Evolutionary conservation across 1,139 yeast species (phyloP).

Genomic region (Debaryomyces sp.): DNA sequence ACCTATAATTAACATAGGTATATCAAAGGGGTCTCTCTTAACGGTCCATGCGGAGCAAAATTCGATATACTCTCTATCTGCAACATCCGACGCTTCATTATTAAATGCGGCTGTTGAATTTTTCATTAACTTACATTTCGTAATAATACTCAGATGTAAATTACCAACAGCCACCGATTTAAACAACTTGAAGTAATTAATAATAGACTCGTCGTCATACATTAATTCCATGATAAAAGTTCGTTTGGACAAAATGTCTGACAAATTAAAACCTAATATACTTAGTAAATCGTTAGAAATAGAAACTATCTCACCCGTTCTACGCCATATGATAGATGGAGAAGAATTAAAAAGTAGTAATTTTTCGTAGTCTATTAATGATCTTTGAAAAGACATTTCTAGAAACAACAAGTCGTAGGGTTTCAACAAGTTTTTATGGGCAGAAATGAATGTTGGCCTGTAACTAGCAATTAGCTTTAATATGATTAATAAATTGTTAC

Average conservation of each 20-base stretch:
- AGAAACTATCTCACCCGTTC: constrained; percentile 77
- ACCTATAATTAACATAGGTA: constrained; percentile 63
- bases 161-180: constrained; percentile 55
- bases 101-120: constrained; percentile 2
- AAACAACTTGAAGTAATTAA: constrained; percentile 46
- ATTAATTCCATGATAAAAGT: constrained; percentile 54
- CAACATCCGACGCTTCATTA: constrained; percentile 9
- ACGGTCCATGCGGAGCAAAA: constrained; percentile 67
- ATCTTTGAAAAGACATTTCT: constrained; percentile 70
- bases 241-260: constrained; percentile 52
- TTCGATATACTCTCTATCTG: constrained; percentile 37
- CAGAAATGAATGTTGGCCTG: constrained; percentile 73
- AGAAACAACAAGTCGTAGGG: constrained; percentile 68
- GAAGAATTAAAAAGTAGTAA: constrained; percentile 60
- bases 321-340: constrained; percentile 76
- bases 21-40: constrained; percentile 85
- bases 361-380: constrained; percentile 65
- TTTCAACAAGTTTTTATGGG: constrained; percentile 62
- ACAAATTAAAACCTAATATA: constrained; percentile 57
- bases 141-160: constrained; percentile 51
- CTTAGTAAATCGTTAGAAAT: constrained; percentile 68
- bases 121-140: constrained; percentile 49
- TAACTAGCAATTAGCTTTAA: constrained; percentile 70
- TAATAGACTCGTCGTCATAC: constrained; percentile 51
- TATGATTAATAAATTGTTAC: constrained; percentile 53